Evolutionary conservation across 2,329 filamentous ascomycete genomes (phyloP).

Genomic region (Gyromitra esculenta): DNA sequence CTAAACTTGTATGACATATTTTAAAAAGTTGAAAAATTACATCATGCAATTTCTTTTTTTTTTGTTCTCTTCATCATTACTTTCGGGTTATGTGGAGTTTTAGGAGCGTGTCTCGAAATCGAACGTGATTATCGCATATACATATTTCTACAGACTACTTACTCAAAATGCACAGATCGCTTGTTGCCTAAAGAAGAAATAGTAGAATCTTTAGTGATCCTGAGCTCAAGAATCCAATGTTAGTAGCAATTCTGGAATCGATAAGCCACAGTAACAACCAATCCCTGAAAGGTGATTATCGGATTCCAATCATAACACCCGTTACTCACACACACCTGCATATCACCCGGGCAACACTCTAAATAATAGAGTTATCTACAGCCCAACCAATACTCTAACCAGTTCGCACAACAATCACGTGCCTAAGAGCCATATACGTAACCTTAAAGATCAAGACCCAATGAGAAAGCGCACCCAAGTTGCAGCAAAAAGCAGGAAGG

Average conservation of each 20-base stretch:
- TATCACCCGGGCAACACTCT: neutral
- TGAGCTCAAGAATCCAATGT: neutral
- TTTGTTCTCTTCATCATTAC: neutral
- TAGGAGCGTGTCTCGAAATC: neutral
- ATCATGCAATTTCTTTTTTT: constrained; percentile 11
- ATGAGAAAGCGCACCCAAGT: neutral
- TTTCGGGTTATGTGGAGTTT: constrained; percentile 13
- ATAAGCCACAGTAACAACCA: neutral
- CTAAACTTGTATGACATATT: constrained; percentile 40
- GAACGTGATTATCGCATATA: constrained; percentile 10
- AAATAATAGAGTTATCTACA: neutral
- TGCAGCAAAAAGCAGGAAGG: neutral
- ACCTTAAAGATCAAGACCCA: neutral
- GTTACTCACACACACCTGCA: neutral
- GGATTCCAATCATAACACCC: neutral
- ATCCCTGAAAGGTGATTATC: too few species aligned
- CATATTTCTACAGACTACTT: neutral
- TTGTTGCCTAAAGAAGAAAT: neutral
- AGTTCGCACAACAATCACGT: neutral
- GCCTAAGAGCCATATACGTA: neutral
- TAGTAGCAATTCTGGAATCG: neutral
- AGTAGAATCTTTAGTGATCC: neutral
- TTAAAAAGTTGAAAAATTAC: constrained; percentile 42
- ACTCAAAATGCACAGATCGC: neutral
- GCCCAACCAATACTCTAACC: neutral